A percentile compares a stretch with the other conserved stretches of the same genome.
Evolutionary conservation across 345 rosid genomes (phyloP).

Genomic region (Lumnitzera racemosa): DNA sequence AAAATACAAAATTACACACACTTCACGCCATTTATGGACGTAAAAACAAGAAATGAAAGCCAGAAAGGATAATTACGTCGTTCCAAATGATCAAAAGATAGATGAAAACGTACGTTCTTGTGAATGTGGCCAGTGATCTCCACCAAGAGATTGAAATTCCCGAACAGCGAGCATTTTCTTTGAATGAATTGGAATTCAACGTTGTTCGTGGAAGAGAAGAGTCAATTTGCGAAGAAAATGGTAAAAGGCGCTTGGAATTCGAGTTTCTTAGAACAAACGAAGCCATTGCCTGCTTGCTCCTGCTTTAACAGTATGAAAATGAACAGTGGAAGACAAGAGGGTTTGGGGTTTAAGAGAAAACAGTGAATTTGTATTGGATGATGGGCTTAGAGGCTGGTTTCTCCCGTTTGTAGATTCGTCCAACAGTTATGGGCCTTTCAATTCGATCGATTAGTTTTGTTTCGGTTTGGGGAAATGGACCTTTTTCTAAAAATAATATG

Average conservation of each 20-base stretch:
- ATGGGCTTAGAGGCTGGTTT: no score
- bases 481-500: no score
- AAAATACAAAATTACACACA: no score
- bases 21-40: no score
- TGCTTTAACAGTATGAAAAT: slow-evolving; percentile 2
- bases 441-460: no score
- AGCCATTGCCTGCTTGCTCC: slow-evolving; percentile 17
- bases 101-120: slow-evolving; percentile 47
- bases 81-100: background rate
- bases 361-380: no score
- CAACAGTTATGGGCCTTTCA: no score
- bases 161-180: slow-evolving; percentile 10
- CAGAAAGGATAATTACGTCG: no score
- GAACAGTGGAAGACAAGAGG: no score
- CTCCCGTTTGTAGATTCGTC: no score
- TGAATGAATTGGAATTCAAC: slow-evolving; percentile 10
- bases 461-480: no score
- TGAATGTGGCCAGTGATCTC: slow-evolving; percentile 94
- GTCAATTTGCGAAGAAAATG: slow-evolving; percentile 25
- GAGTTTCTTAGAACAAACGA: slow-evolving; percentile 30
- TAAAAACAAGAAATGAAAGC: background rate
- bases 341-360: no score
- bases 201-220: slow-evolving; percentile 2
- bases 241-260: slow-evolving; percentile 26
- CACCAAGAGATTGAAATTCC: slow-evolving; percentile 20